Percentiles rank a stretch among this genome's conserved stretches.
phyloP scores from a whole-genome alignment of 2,329 filamentous ascomycete species.

The Sarocladiaceae sp. region DNA sequence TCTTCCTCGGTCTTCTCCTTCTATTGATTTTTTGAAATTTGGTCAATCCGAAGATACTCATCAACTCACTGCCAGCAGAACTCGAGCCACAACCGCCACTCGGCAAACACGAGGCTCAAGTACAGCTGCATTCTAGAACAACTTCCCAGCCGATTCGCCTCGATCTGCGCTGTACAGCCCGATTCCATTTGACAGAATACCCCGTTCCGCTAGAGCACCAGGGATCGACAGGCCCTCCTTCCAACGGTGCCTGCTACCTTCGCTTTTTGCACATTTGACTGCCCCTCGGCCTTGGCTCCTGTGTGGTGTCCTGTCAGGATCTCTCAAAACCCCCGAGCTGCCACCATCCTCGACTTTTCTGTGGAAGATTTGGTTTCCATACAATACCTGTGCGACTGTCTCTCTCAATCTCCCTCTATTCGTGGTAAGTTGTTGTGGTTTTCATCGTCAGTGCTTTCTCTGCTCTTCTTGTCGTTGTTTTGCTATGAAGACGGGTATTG shows the following conservation, averaged over 20 bases:
- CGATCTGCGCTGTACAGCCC: slow-evolving; percentile 5
- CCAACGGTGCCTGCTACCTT: too few species aligned
- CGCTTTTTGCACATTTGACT: too few species aligned
- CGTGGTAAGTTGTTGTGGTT: background rate
- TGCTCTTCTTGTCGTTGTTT: background rate
- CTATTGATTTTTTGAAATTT: too few species aligned
- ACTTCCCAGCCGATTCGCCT: background rate
- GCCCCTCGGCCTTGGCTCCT: too few species aligned
- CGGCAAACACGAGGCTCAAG: background rate
- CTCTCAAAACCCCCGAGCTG: background rate
- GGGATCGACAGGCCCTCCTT: slow-evolving; percentile 6
- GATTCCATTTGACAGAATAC: slow-evolving; percentile 2
- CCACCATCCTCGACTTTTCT: background rate
- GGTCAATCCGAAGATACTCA: too few species aligned
- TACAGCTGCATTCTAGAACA: slow-evolving; percentile 3
- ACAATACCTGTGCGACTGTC: background rate
- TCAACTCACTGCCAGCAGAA: background rate
- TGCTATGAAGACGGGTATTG: background rate
- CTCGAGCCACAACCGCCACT: background rate
- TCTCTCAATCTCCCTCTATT: background rate
- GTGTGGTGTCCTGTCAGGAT: too few species aligned
- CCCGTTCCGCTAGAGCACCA: slow-evolving; percentile 7
- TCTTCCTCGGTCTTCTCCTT: background rate
- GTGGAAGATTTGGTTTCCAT: background rate
- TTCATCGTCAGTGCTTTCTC: background rate